Conservation (phyloP, 352 stramenopile species). For the Pythium coloratum region DNA sequence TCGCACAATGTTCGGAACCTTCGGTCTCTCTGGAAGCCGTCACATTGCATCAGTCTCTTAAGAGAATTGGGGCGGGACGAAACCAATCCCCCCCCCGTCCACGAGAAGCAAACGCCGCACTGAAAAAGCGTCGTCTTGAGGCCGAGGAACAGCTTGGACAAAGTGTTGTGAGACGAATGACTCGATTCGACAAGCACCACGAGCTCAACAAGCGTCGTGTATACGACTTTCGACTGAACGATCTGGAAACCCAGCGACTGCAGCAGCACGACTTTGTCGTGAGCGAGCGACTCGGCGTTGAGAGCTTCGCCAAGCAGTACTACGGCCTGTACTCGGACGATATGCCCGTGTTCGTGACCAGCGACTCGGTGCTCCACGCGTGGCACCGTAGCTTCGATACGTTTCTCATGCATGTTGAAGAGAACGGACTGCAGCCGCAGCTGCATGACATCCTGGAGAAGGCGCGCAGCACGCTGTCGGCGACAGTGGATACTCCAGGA, state of each 20-base stretch:
- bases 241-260: slow-evolving; percentile 15
- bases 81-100: too few relatives aligned
- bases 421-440: slow-evolving; percentile 19
- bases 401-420: slow-evolving; percentile 26
- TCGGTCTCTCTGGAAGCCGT: too few relatives aligned
- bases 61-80: too few relatives aligned
- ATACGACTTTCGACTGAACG: slow-evolving; percentile 28
- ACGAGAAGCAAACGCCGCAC: too few relatives aligned
- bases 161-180: too few relatives aligned
- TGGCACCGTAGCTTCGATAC: slow-evolving; percentile 37
- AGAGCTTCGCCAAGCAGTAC: slow-evolving; percentile 35
- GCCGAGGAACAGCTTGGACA: too few relatives aligned
- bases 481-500: too few relatives aligned
- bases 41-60: too few relatives aligned
- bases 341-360: slow-evolving; percentile 34
- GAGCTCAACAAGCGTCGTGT: slow-evolving; percentile 18
- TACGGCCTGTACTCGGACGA: slow-evolving; percentile 33
- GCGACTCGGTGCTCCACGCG: slow-evolving; percentile 35
- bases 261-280: slow-evolving; percentile 25
- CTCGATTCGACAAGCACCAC: too few relatives aligned
- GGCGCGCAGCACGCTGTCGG: not conserved
- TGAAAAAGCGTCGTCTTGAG: too few relatives aligned
- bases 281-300: slow-evolving; percentile 13
- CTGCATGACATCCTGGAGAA: slow-evolving; percentile 7
- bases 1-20: too few relatives aligned